Base-by-base conservation (phyloP, 2,329 filamentous ascomycete species). In the Calonectria hongkongensis region DNA sequence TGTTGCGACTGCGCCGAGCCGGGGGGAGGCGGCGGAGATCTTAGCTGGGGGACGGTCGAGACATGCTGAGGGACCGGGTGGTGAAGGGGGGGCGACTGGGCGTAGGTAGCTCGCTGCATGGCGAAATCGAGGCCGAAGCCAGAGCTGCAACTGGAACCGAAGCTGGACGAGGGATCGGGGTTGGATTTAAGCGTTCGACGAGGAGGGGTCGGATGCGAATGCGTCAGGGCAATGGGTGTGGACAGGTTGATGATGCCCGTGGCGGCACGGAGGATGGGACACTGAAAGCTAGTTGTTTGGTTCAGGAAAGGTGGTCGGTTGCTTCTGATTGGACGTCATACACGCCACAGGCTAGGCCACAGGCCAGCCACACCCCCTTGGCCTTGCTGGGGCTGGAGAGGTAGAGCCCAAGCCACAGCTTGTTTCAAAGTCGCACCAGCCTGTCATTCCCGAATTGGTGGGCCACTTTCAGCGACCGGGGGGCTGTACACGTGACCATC, bases 1-100 rank as follows among this genome's bases (percentile, higher is more conserved):
- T 90, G 89, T 78, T 92, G 90, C 43, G 91, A 90, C 81, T 94
- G 93, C 70, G 92, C 92, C 76, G 92, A 92, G 71, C 89, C 89
- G 45, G 92, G 91, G 65, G 95, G 96, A 74, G 95, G 94, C 71
- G 94, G 96, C 73, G 97, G 97, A 71, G 97, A 98, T 85, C 97
- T 93, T 84, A 99, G 92, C 87, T 98, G 97, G 54, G 97, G 97
- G 63, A 99, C 97, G 71, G 96, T 98, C 82, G 97, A 98, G 81
- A 98, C 96, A 89, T 99, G 97, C 86, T 99, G 97, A 74, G 97
- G 97, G 72, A 98, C 95, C 71, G 97, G 97, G 84, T 98, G 97
- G 86, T 98, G 97, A 79, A 98, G 92, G 77, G 96, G 96, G 83
- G 96, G 96, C 82, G 95, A 98, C 82, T 96, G 94, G 84, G 92